These are phyloP conservation scores for Gentiana straminea DNA, from an alignment of 257 asterid genomes.

Conservation along the genomic window DNA sequence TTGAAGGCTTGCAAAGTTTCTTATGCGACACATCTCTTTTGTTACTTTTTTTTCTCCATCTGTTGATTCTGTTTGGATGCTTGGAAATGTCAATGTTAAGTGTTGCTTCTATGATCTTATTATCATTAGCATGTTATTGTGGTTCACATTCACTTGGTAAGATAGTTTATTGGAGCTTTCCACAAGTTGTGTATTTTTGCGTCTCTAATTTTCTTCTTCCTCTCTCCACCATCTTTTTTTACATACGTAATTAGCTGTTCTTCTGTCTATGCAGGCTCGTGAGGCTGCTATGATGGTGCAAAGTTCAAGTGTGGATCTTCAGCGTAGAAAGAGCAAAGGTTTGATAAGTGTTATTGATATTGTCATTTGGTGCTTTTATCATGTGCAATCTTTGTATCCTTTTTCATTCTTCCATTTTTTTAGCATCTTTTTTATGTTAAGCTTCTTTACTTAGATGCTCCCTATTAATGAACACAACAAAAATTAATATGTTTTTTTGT, in stretches of 20 bases:
- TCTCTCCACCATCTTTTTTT: background rate
- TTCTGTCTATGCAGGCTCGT: conserved; percentile 50
- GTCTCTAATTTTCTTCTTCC: background rate
- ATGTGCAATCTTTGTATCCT: background rate
- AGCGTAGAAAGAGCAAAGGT: conserved; percentile 97
- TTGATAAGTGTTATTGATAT: background rate
- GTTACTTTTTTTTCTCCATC: no score
- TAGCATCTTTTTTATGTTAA: background rate
- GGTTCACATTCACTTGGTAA: no score
- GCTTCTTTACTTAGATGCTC: background rate
- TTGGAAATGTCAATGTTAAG: no score
- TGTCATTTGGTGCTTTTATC: background rate
- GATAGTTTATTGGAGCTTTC: no score
- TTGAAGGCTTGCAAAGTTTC: no score
- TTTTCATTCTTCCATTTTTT: background rate
- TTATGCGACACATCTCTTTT: no score
- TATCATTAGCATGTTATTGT: no score
- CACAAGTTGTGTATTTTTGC: background rate
- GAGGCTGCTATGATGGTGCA: conserved; percentile 80
- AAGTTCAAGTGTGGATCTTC: conserved; percentile 92
- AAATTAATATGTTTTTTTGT: background rate
- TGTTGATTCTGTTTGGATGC: no score
- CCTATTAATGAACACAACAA: no score
- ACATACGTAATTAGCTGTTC: background rate
- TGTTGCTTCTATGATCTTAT: no score